Evolutionary conservation across 164 flowering plant species (phyloP).

Genomic region (Magnolia changhungtana): DNA sequence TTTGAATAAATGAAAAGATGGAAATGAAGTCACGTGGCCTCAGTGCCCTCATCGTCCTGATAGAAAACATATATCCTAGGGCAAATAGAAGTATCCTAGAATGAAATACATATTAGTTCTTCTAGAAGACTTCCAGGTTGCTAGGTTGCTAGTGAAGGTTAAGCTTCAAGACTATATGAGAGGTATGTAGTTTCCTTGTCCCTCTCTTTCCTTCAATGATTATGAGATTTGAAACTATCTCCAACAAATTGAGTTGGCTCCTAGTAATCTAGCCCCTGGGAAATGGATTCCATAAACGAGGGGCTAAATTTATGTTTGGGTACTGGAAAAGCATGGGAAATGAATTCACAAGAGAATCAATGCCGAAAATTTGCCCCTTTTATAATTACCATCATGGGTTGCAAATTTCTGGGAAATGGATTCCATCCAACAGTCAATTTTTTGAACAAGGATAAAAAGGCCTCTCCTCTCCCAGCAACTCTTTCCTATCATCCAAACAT

Average conservation of each 20-base stretch:
- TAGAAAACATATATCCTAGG: background rate
- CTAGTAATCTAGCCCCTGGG: too few species aligned
- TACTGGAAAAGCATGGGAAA: too few species aligned
- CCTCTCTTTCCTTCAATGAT: background rate
- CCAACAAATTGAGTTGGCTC: background rate
- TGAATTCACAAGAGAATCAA: too few species aligned
- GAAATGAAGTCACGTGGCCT: background rate
- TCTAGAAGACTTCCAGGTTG: background rate
- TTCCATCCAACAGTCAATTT: too few species aligned
- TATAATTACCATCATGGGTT: too few species aligned
- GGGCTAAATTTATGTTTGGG: too few species aligned
- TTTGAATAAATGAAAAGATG: background rate
- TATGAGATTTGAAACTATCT: background rate
- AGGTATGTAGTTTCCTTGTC: background rate
- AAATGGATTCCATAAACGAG: too few species aligned
- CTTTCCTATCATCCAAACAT: too few species aligned
- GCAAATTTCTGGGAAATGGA: too few species aligned
- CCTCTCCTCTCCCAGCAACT: too few species aligned
- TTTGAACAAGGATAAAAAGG: too few species aligned
- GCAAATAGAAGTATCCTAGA: background rate
- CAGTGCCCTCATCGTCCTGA: background rate
- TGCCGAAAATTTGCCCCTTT: too few species aligned
- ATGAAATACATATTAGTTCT: background rate
- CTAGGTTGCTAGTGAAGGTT: background rate
- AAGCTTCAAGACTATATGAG: background rate